phyloP scores from a whole-genome alignment of 805 yeast species.

The Pichia thaimueangensis region DNA sequence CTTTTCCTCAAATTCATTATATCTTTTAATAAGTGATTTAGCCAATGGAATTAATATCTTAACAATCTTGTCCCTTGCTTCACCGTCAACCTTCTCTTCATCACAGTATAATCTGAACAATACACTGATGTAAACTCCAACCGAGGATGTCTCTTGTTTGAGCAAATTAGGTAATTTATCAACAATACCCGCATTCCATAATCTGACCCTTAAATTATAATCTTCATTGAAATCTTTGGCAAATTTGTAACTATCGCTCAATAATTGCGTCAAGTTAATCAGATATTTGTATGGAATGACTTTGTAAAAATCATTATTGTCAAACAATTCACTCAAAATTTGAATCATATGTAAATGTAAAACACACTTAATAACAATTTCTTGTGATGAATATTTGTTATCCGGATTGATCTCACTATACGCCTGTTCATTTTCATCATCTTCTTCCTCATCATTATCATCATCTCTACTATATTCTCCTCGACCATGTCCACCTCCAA shows the following conservation, averaged over 20 bases:
- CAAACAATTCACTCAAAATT: constrained; percentile 72
- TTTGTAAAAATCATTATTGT: constrained; percentile 59
- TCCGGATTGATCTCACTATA: constrained; percentile 5
- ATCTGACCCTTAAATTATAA: constrained; percentile 75
- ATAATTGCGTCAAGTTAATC: constrained; percentile 49
- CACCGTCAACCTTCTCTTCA: constrained; percentile 41
- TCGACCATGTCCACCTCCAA: constrained; percentile 14
- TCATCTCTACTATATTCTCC: constrained; percentile 13
- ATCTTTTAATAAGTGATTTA: constrained; percentile 62
- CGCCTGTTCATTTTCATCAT: constrained; percentile 10
- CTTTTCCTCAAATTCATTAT: constrained; percentile 63
- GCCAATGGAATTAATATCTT: constrained; percentile 62
- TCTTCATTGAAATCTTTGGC: constrained; percentile 85
- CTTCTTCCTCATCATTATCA: constrained; percentile 15
- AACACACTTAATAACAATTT: constrained; percentile 85
- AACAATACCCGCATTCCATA: constrained; percentile 89
- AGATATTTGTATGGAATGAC: constrained; percentile 62
- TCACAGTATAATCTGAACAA: constrained; percentile 76
- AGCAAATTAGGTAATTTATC: constrained; percentile 86
- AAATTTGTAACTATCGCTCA: constrained; percentile 70
- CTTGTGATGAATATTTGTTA: constrained; percentile 43
- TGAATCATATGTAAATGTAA: constrained; percentile 86
- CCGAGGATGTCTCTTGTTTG: constrained; percentile 86
- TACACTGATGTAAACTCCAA: constrained; percentile 78
- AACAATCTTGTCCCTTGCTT: constrained; percentile 45